Evolutionary conservation across 306 rosid genomes (phyloP), one percentile per base, ranked within the genome.

Genomic region (Medicago arabica): DNA sequence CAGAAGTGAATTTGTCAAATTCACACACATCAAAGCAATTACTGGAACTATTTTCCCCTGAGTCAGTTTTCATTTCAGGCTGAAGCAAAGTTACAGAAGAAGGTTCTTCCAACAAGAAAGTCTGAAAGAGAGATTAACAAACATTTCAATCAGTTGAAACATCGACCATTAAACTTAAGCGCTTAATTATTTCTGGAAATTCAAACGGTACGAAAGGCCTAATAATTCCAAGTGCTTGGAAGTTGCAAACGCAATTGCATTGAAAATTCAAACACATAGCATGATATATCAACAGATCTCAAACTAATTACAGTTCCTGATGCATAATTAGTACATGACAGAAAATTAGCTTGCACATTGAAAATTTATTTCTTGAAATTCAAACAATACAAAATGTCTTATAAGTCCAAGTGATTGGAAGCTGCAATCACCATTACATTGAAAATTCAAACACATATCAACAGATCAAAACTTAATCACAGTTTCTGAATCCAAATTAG

Each of bases 51-150:
- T 5, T 57, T 58, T 55, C 81, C 13, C 12, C 9, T 16, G 15
- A 50, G 25, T 67, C 77, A 46, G 47, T 19, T 47, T 21, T 44
- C 16, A 17, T 58, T 51, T 39, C 11, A 25, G 80, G 40, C 2
- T 77, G 59, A 76, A 76, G 60, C 65, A 36, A 67, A 23, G 39
- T 66, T 23, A 65, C 51, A 3, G 77, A 60, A 13, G 82, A 67
- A 59, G 74, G 40, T 17, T 84, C 82, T 50, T 80, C 81, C 47
- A 55, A 64, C 62, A 49, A 53, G 14, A 39, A 76, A 65, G 15
- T n/a, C 84, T 80, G 79, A 84, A 77, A 75, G 69, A 76, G 8
- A 16, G 23, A 71, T 64, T 14, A 69, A 57, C 55, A 65, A 64
- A 41, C 58, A 65, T 16, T 78, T 19, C n/a, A 36, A 78, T 69